Evolutionary conservation across 2,329 filamentous ascomycete species (phyloP), one percentile per base, ranked within the genome.

Genomic region (Hypoxylon sp.): DNA sequence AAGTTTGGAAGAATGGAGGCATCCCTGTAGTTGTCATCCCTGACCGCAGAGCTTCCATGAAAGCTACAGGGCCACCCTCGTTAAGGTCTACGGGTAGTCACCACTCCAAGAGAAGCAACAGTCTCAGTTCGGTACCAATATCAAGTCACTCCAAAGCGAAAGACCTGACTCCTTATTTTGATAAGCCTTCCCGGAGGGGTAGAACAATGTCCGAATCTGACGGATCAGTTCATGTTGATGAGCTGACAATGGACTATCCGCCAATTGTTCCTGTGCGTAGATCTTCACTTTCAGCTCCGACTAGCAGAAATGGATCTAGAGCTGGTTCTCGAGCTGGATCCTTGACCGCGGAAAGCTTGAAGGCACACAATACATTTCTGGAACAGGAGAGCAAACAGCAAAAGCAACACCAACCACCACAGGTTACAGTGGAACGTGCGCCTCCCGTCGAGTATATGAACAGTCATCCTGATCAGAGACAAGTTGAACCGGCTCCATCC

Each of bases 11-110:
- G 70, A 86, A 79, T 59, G 89, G 88, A 6, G 87, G 82, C 2
- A 88, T 91, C 9, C 89, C 89, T 1, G 88, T 91, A 6, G 83
- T 90, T 5, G 82, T 91, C 19, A 85, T 91, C 55, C 89, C 89
- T 5, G 85, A 87, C 61, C 86, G 89, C 14, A 81, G 78, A 14
- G 86, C 88, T 5, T 89, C 87, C 3, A 78, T 83, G 10, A 85
- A 84, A 65, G 83, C 85, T 6, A 81, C 75, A 58, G 82, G 81
- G 37, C 81, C 87, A 33, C 86, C 85, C 3, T 90, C 88, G 1
- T 78, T 90, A 14, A 84, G 88, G 61, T 90, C 89, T 19, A 87
- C 84, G n/a, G 89, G 86, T 68, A 91, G 88, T 73, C 84, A 83
- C 55, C 83, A 81, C 51, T 87, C 87, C 1, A 86, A 82, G 72